These are phyloP conservation scores for Cercophora samala DNA, from an alignment of 495 filamentous ascomycete genomes.

Conservation along the genomic window DNA sequence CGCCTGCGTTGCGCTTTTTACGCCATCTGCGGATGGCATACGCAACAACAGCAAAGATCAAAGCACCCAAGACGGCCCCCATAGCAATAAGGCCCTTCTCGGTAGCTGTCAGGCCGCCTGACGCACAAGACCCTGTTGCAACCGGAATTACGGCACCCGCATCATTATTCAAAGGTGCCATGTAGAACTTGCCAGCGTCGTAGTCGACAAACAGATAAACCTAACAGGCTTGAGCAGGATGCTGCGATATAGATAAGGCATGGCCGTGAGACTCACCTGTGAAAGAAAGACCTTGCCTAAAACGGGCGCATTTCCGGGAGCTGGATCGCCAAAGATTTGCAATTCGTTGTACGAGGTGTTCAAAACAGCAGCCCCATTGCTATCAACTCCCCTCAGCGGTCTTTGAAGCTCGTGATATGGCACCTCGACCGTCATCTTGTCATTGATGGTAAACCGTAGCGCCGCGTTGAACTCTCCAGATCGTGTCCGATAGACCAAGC, in stretches of 20 bases:
- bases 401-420: slow-evolving; percentile 18
- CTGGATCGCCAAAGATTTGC: slow-evolving; percentile 17
- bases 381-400: slow-evolving; percentile 19
- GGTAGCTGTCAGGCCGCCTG: slow-evolving; percentile 1
- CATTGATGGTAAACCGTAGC: slow-evolving; percentile 19
- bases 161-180: slow-evolving; percentile 13
- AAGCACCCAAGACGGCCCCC: slow-evolving; percentile 10
- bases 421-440: slow-evolving; percentile 15
- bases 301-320: slow-evolving; percentile 14
- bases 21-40: background rate
- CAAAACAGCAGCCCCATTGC: slow-evolving; percentile 4
- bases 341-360: slow-evolving; percentile 18
- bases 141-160: slow-evolving; percentile 12
- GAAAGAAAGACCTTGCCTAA: slow-evolving; percentile 26
- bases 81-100: slow-evolving; percentile 19
- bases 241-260: background rate
- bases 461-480: slow-evolving; percentile 19
- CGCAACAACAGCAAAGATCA: slow-evolving; percentile 5
- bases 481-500: slow-evolving; percentile 18
- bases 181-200: slow-evolving; percentile 14
- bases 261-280: slow-evolving; percentile 2
- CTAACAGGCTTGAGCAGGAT: background rate
- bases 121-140: slow-evolving; percentile 4
- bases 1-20: background rate
- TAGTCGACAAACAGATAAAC: slow-evolving; percentile 25